Evolutionary conservation across 2,329 filamentous ascomycete species (phyloP).

Genomic region (Pseudocercospora vitis): DNA sequence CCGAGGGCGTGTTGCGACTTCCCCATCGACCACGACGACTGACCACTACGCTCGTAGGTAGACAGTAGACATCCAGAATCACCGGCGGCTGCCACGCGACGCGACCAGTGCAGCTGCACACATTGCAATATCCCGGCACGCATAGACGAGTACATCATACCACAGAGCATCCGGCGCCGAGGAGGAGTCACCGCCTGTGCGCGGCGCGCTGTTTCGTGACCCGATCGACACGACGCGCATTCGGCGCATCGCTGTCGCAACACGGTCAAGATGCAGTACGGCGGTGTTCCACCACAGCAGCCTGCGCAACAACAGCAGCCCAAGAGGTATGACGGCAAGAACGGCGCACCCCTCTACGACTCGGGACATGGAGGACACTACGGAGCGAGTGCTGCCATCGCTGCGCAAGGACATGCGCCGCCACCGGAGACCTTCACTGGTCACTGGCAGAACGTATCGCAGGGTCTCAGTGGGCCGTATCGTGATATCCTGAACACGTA

Average conservation of each 20-base stretch:
- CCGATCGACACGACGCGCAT: constrained; percentile 10
- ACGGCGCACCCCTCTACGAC: constrained; percentile 52
- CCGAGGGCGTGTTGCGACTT: not conserved
- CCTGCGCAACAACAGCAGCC: constrained; percentile 40
- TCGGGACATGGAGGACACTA: constrained; percentile 51
- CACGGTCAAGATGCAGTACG: constrained; percentile 34
- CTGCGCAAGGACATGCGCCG: constrained; percentile 83
- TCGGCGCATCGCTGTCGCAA: constrained; percentile 19
- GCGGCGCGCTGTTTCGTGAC: constrained; percentile 12
- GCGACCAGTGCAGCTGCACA: not conserved
- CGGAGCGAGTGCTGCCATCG: constrained; percentile 64
- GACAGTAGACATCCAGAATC: constrained; percentile 4
- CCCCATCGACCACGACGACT: constrained; percentile 1
- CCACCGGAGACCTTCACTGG: constrained; percentile 87
- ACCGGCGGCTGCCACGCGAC: constrained; percentile 12
- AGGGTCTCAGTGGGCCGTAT: constrained; percentile 87
- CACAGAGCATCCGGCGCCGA: not conserved
- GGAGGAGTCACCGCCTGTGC: constrained; percentile 12
- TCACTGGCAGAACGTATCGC: constrained; percentile 94
- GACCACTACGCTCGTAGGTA: constrained; percentile 3
- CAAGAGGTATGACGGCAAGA: constrained; percentile 51
- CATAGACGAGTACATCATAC: not conserved
- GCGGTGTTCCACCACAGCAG: constrained; percentile 30
- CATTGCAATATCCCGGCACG: not conserved
- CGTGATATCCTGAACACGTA: constrained; percentile 98